Percentiles rank a stretch among this genome's conserved stretches.
These are phyloP conservation scores for Drosera spatulata DNA, from an alignment of 179 eudicot genomes.

Conservation along the genomic window DNA sequence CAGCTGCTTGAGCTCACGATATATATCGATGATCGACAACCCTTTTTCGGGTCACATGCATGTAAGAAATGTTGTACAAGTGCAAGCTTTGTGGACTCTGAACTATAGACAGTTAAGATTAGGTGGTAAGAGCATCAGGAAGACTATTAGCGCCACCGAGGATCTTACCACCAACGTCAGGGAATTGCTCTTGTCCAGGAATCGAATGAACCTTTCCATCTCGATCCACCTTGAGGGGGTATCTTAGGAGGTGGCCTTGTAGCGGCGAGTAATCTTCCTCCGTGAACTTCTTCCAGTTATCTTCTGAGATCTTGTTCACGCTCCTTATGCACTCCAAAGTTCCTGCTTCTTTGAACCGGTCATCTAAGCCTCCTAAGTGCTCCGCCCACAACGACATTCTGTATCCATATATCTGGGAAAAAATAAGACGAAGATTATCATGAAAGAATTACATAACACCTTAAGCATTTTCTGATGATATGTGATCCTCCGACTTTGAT, in stretches of 20 bases:
- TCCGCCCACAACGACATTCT: too few species aligned
- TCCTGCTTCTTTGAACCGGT: constrained; percentile 29
- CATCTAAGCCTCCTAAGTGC: neutral
- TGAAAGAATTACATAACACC: too few species aligned
- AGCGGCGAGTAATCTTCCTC: constrained; percentile 26
- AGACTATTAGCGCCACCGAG: constrained; percentile 46
- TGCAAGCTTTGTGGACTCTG: too few species aligned
- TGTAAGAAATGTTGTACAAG: too few species aligned
- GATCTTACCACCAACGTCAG: constrained; percentile 67
- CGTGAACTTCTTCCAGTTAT: constrained; percentile 44
- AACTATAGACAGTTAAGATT: neutral
- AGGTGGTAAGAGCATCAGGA: constrained; percentile 70
- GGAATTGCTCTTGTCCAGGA: constrained; percentile 42
- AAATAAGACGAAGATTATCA: too few species aligned
- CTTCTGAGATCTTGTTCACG: constrained; percentile 39
- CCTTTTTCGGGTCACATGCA: too few species aligned
- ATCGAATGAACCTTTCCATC: constrained; percentile 38
- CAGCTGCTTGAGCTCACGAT: too few species aligned
- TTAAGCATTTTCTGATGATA: too few species aligned
- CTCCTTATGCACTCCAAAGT: constrained; percentile 30
- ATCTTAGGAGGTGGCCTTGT: constrained; percentile 48
- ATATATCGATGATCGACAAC: too few species aligned
- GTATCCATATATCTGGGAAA: neutral
- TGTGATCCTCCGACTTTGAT: too few species aligned
- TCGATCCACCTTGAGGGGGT: constrained; percentile 39